A percentile compares a stretch with the other conserved stretches of the same genome.
Conservation (phyloP, 257 asterid species). For the Haberlea rhodopensis region DNA sequence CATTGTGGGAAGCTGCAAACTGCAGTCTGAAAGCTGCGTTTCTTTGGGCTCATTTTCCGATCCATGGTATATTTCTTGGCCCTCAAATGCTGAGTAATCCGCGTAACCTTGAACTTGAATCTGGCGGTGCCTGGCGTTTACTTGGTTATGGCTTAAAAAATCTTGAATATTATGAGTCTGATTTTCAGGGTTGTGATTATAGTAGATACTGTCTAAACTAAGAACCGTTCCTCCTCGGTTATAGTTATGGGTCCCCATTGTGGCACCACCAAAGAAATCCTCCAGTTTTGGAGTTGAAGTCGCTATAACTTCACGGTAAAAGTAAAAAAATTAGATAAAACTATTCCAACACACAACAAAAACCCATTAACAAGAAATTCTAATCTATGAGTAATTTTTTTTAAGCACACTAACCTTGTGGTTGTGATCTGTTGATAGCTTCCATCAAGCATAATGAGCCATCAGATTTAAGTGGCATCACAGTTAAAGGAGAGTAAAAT, state of each 20-base stretch:
- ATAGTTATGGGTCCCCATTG: conserved; percentile 68
- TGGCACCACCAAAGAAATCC: conserved; percentile 74
- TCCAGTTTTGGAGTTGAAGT: conserved; percentile 69
- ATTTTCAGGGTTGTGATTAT: conserved; percentile 40
- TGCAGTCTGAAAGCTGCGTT: conserved; percentile 23
- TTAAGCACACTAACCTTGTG: conserved; percentile 52
- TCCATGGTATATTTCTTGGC: conserved; percentile 43
- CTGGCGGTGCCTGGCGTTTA: conserved; percentile 39
- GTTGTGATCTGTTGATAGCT: conserved; percentile 68
- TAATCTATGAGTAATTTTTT: neutral
- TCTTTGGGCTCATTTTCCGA: conserved; percentile 34
- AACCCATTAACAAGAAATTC: neutral
- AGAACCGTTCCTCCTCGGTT: conserved; percentile 65
- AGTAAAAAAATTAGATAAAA: conserved; percentile 12
- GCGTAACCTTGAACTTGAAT: conserved; percentile 43
- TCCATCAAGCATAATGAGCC: conserved; percentile 88
- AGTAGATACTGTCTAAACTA: conserved; percentile 76
- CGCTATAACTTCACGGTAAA: conserved; percentile 41
- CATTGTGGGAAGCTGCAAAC: conserved; percentile 40
- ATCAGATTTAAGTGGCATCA: conserved; percentile 92
- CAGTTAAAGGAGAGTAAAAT: conserved; percentile 51
- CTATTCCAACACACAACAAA: conserved; percentile 9
- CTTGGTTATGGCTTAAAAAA: conserved; percentile 37
- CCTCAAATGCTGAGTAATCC: conserved; percentile 40
- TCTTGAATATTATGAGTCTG: conserved; percentile 42